These are phyloP conservation scores for Heritiera littoralis DNA, from an alignment of 345 rosid genomes.

Conservation along the genomic window DNA sequence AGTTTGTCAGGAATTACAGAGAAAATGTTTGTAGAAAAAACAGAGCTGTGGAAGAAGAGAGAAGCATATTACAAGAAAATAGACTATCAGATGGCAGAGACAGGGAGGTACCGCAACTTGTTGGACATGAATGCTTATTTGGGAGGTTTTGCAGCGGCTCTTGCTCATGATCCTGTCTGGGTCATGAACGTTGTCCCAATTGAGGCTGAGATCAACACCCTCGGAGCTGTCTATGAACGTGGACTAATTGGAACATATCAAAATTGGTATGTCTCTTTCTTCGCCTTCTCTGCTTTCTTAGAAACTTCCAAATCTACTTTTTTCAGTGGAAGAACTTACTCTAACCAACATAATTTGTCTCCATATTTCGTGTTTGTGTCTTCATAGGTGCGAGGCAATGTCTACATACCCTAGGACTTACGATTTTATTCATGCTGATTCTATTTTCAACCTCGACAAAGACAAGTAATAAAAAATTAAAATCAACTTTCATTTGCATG, in stretches of 20 bases:
- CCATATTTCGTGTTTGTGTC: not conserved
- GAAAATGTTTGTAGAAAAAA: conserved; percentile 47
- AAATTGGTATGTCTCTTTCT: conserved; percentile 43
- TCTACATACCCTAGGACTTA: conserved; percentile 96
- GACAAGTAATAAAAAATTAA: conserved; percentile 39
- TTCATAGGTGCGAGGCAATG: conserved; percentile 57
- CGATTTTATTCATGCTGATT: conserved; percentile 79
- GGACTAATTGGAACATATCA: conserved; percentile 94
- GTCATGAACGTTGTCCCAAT: conserved; percentile 82
- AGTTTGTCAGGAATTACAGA: conserved; percentile 56
- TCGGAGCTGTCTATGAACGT: conserved; percentile 82
- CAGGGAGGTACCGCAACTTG: conserved; percentile 79
- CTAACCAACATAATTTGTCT: not conserved
- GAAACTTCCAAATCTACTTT: not conserved
- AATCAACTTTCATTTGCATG: too few relatives aligned
- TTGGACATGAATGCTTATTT: conserved; percentile 84
- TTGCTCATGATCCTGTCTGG: conserved; percentile 80
- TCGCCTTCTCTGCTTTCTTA: too few relatives aligned
- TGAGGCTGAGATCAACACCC: conserved; percentile 60
- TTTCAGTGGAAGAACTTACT: conserved; percentile 46
- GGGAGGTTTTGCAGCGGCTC: conserved; percentile 91
- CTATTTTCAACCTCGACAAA: conserved; percentile 67
- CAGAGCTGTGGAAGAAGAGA: conserved; percentile 68
- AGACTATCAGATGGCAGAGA: conserved; percentile 60
- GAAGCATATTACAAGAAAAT: conserved; percentile 66